These are phyloP conservation scores for Ensete ventricosum DNA, from an alignment of 176 grass and related monocot species.

Conservation along the genomic window DNA sequence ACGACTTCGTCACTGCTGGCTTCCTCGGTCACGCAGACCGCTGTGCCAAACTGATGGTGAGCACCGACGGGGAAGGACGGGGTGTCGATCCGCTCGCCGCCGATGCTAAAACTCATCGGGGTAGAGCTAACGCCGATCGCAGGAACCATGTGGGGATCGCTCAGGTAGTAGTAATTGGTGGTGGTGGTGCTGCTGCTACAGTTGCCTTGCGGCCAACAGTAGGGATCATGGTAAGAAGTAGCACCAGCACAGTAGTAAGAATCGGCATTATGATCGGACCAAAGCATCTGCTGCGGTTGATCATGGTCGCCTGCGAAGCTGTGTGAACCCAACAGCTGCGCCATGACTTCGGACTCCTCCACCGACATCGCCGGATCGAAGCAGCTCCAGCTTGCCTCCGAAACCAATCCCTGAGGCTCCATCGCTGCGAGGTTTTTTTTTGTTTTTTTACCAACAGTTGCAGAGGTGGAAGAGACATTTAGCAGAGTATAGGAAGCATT, in stretches of 20 bases:
- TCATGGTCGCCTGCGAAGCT: slow-evolving; percentile 25
- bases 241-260: slow-evolving; percentile 29
- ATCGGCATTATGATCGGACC: slow-evolving; percentile 28
- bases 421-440: slow-evolving; percentile 15
- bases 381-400: slow-evolving; percentile 33
- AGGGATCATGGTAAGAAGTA: slow-evolving; percentile 22
- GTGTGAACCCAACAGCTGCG: slow-evolving; percentile 33
- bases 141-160: neutral
- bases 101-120: neutral
- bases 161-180: neutral
- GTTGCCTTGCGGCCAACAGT: neutral
- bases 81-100: neutral
- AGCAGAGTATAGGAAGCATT: neutral
- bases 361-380: slow-evolving; percentile 22
- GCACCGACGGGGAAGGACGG: slow-evolving; percentile 19
- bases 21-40: neutral
- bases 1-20: neutral
- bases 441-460: slow-evolving; percentile 1
- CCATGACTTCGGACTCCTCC: slow-evolving; percentile 50
- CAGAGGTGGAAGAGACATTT: slow-evolving; percentile 8
- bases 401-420: slow-evolving; percentile 45
- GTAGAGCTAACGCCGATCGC: neutral
- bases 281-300: slow-evolving; percentile 23
- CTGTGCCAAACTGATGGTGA: slow-evolving; percentile 8
- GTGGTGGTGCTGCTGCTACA: neutral